phyloP scores from a whole-genome alignment of 1,139 yeast species.

The Wickerhamomyces sp. region DNA sequence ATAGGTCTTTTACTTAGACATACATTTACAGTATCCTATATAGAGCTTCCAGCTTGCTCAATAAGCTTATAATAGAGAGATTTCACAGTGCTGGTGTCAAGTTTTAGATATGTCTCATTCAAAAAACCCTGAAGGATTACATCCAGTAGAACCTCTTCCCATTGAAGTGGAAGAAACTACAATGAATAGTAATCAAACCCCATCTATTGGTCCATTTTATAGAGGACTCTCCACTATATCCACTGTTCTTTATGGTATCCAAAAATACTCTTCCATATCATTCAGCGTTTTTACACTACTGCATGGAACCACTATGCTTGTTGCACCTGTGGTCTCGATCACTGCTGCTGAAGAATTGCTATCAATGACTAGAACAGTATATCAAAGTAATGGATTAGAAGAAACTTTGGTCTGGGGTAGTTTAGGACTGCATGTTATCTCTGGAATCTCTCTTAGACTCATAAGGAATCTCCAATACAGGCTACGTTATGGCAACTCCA shows the following conservation, averaged over 20 bases:
- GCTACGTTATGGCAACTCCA: conserved; percentile 21
- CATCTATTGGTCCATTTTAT: conserved; percentile 3
- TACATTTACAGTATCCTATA: too few relatives aligned
- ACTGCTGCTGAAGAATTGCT: conserved; percentile 50
- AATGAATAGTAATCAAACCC: not conserved
- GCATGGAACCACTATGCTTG: conserved; percentile 53
- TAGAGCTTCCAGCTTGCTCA: too few relatives aligned
- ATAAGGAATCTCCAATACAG: conserved; percentile 31
- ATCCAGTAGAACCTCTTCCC: not conserved
- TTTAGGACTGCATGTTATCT: conserved; percentile 42
- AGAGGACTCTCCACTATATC: conserved; percentile 3
- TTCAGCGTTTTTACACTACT: conserved; percentile 55
- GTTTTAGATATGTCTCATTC: too few relatives aligned
- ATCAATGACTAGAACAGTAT: conserved; percentile 57
- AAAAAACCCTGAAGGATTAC: not conserved
- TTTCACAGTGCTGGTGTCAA: too few relatives aligned
- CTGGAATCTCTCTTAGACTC: conserved; percentile 50
- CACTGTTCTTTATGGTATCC: conserved; percentile 25
- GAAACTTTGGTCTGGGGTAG: conserved; percentile 44
- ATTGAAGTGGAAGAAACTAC: not conserved
- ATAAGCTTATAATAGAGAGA: too few relatives aligned
- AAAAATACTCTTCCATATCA: conserved; percentile 60
- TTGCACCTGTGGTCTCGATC: conserved; percentile 49
- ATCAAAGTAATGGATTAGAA: conserved; percentile 53
- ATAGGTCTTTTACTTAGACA: too few relatives aligned